Evolutionary conservation across 1,139 yeast genomes (phyloP), one percentile per base, ranked within the genome.

Genomic region (Blastobotrys illinoisensis): DNA sequence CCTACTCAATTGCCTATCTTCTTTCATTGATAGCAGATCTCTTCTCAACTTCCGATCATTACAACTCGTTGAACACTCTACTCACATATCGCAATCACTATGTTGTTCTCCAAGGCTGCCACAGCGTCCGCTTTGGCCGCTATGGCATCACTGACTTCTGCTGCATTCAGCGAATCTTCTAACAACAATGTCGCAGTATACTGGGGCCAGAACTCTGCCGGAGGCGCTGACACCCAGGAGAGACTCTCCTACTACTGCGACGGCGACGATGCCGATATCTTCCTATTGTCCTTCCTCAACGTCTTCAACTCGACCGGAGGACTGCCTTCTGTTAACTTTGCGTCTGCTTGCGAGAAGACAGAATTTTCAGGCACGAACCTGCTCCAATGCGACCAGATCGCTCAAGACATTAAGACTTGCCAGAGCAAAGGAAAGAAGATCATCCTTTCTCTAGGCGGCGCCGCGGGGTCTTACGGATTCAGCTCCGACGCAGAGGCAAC

Each of bases 191-290:
- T 88, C 49, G 96, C 86, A 21, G 78, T 88, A 7, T 89, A 89
- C 71, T 90, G 97, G 97, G 97, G 98, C 49, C 97, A 90, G 72
- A 82, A 83, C 65, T 84, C 95, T 13, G 86, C 82, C 24, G 89
- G 89, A n/a, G 53, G 58, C 57, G 26, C 54, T 51, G 40, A 85
- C 88, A 67, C 81, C 46, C 96, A 90, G 69, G 75, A 81, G 58
- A 69, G 79, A 14, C 76, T 91, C 55, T 75, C 84, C 6, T 71
- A 76, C 55, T 88, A 89, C 74, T 91, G 97, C 75, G 75, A 79
- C 54, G 77, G 81, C 48, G 79, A 79, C 79, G 56, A 82, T 50
- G 86, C 84, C 43, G 97, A 89, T 65, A 85, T 88, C 56, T 78
- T 86, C 52, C 66, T 90, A 16, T 68, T 90, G 50, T 81, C 97